phyloP scores from a whole-genome alignment of 352 stramenopile species.

The Globisporangium cederbergense region DNA sequence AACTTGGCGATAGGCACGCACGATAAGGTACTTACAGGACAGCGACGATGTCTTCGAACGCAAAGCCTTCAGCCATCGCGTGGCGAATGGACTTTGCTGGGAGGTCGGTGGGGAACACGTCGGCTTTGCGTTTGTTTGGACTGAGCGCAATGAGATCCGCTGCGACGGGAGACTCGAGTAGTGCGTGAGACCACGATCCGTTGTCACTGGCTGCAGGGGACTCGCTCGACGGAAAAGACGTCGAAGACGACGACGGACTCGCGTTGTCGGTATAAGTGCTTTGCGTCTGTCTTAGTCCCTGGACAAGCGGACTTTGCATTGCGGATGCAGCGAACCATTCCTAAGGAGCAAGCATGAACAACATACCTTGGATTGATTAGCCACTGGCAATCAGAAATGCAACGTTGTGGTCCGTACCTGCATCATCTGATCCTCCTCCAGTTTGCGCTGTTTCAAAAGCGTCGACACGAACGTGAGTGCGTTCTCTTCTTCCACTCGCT shows the following conservation, averaged over 20 bases:
- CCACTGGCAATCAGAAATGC: neutral
- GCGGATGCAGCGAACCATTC: slow-evolving; percentile 56
- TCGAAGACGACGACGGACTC: neutral
- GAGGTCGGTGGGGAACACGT: slow-evolving; percentile 52
- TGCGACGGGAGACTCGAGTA: slow-evolving; percentile 39
- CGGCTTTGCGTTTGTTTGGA: slow-evolving; percentile 37
- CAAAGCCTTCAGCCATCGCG: slow-evolving; percentile 50
- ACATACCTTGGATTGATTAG: no score
- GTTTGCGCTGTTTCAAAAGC: slow-evolving; percentile 40
- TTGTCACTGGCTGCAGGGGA: slow-evolving; percentile 10
- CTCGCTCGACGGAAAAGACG: neutral
- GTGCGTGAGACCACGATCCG: slow-evolving; percentile 24
- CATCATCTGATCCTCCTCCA: slow-evolving; percentile 55
- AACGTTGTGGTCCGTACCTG: slow-evolving; percentile 23
- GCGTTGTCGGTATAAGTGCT: slow-evolving; percentile 23
- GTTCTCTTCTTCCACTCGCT: slow-evolving; percentile 37
- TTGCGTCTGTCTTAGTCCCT: slow-evolving; percentile 24
- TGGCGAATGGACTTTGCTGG: slow-evolving; percentile 43
- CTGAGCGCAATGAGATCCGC: slow-evolving; percentile 45
- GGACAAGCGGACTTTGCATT: slow-evolving; percentile 46
- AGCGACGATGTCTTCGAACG: slow-evolving; percentile 39
- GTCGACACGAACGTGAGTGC: slow-evolving; percentile 50
- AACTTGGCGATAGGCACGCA: neutral
- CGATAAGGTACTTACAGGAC: slow-evolving; percentile 39
- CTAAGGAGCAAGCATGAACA: slow-evolving; percentile 9